phyloP scores from a whole-genome alignment of 345 rosid species.

The Aethionema arabicum region DNA sequence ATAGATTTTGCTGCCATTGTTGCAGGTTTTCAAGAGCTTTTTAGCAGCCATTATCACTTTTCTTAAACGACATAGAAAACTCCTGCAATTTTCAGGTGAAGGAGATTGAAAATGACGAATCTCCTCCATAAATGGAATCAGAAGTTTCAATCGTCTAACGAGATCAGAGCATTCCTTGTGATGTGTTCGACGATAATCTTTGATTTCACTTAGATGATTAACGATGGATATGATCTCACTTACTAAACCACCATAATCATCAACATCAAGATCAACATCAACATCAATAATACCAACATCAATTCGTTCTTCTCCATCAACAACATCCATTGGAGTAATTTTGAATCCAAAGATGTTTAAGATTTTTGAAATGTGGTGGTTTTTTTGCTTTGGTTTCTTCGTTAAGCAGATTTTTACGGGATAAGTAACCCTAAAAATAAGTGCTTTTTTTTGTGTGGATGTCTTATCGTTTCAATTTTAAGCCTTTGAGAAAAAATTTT shows the following conservation, averaged over 20 bases:
- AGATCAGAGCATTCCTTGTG: conserved; percentile 61
- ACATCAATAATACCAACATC: neutral
- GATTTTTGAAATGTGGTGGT: no score
- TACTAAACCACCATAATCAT: conserved; percentile 34
- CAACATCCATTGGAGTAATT: conserved; percentile 19
- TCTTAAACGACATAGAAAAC: conserved; percentile 42
- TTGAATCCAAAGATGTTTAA: no score
- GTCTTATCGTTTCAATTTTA: no score
- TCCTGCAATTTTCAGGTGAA: conserved; percentile 24
- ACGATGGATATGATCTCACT: conserved; percentile 40
- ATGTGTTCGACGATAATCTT: conserved; percentile 53
- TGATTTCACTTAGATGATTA: conserved; percentile 49
- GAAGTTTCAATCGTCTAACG: conserved; percentile 61
- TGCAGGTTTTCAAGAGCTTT: conserved; percentile 55
- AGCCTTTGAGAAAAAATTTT: no score
- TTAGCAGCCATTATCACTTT: conserved; percentile 46
- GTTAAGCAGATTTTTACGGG: no score
- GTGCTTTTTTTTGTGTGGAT: no score
- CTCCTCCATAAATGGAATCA: conserved; percentile 67
- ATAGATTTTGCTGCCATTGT: conserved; percentile 77
- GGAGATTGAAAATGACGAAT: conserved; percentile 39
- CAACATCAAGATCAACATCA: conserved; percentile 27
- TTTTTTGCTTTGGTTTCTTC: no score
- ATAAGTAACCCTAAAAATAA: no score
- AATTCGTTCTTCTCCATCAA: conserved; percentile 29